Conservation (phyloP, 306 rosid genomes). For the Spatholobus suberectus region DNA sequence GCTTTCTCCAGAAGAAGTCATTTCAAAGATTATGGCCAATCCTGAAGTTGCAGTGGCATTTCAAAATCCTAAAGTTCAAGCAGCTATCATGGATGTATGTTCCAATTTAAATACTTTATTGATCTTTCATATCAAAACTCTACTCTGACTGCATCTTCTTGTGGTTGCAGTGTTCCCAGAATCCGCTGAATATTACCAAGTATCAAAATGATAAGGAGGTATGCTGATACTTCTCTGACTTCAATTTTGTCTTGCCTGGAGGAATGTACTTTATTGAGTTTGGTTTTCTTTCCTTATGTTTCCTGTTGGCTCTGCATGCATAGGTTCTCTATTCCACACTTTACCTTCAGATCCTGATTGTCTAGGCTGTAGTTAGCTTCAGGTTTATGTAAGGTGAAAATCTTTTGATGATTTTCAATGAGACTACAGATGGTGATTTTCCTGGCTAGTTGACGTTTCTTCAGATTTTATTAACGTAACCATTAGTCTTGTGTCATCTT, state of each 20-base stretch:
- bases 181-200: conserved; percentile 84
- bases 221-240: conserved; percentile 24
- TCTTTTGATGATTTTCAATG: neutral
- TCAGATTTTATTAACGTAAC: neutral
- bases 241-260: conserved; percentile 34
- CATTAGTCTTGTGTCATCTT: neutral
- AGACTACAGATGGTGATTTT: neutral
- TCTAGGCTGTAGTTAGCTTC: neutral
- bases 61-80: conserved; percentile 98
- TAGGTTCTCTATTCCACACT: neutral
- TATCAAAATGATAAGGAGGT: conserved; percentile 99
- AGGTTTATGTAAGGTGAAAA: neutral
- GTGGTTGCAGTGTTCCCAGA: conserved; percentile 90
- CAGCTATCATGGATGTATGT: conserved; percentile 98
- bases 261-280: neutral
- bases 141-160: conserved; percentile 43
- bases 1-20: conserved; percentile 90
- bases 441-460: neutral
- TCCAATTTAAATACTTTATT: conserved; percentile 23
- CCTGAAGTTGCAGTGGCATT: conserved; percentile 98
- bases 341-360: neutral
- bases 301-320: neutral
- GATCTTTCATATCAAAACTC: conserved; percentile 18
- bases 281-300: neutral
- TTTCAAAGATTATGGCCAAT: conserved; percentile 94